Percentiles rank a stretch among this genome's conserved stretches.
Evolutionary conservation across 2,329 filamentous ascomycete species (phyloP).

Genomic region (Cytospora chrysosperma): DNA sequence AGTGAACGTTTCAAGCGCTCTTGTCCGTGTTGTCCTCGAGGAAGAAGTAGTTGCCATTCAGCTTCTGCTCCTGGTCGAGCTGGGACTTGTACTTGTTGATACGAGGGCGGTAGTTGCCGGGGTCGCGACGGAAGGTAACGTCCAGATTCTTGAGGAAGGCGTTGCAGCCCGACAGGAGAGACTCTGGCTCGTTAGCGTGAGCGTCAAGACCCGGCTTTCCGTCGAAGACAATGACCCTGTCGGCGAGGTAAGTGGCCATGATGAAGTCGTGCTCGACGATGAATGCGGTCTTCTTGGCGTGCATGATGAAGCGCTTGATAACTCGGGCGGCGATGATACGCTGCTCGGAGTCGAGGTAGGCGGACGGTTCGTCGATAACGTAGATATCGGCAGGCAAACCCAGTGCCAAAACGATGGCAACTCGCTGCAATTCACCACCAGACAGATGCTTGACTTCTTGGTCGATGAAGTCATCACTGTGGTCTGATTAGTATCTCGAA

Average conservation of each 20-base stretch:
- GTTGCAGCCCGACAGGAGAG: slow-evolving; percentile 93
- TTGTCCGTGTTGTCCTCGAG: slow-evolving; percentile 72
- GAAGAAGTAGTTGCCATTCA: slow-evolving; percentile 96
- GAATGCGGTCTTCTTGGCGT: slow-evolving; percentile 99
- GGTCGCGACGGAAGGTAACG: slow-evolving; percentile 97
- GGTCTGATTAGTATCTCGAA: neutral
- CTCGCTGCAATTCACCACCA: slow-evolving; percentile 98
- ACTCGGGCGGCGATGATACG: slow-evolving; percentile 96
- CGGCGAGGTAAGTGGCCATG: slow-evolving; percentile 69
- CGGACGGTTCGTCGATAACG: slow-evolving; percentile 94
- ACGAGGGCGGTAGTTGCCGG: slow-evolving; percentile 90
- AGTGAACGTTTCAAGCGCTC: slow-evolving; percentile 63
- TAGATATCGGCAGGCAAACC: slow-evolving; percentile 97
- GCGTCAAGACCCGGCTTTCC: slow-evolving; percentile 86
- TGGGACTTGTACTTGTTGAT: slow-evolving; percentile 98
- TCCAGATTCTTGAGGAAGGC: slow-evolving; percentile 93
- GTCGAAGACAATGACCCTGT: slow-evolving; percentile 98
- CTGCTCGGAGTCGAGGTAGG: slow-evolving; percentile 98
- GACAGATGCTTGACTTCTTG: slow-evolving; percentile 99
- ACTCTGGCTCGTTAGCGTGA: slow-evolving; percentile 87
- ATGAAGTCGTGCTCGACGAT: slow-evolving; percentile 99
- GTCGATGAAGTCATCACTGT: slow-evolving; percentile 88
- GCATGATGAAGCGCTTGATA: slow-evolving; percentile 99
- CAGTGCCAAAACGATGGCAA: slow-evolving; percentile 95
- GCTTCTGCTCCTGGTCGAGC: slow-evolving; percentile 96